A percentile compares a stretch with the other conserved stretches of the same genome.
These are phyloP conservation scores for Barnettozyma sucrosica DNA, from an alignment of 805 yeast species.

Conservation along the genomic window DNA sequence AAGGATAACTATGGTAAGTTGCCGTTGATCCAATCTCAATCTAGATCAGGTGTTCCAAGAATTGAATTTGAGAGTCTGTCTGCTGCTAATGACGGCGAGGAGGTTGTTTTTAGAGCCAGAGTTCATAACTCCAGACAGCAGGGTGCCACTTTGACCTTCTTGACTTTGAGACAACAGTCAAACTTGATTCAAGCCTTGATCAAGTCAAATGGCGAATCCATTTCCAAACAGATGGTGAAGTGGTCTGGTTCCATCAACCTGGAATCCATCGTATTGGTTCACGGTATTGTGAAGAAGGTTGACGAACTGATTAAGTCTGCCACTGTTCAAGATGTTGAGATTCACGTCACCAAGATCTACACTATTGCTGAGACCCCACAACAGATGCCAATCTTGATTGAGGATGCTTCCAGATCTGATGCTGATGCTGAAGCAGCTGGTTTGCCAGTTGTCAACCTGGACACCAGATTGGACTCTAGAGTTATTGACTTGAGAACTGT, in stretches of 20 bases:
- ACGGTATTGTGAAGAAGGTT: slow-evolving; percentile 78
- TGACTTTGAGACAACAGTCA: slow-evolving; percentile 88
- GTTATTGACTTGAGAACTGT: slow-evolving; percentile 95
- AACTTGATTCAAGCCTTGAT: slow-evolving; percentile 78
- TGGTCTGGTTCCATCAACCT: slow-evolving; percentile 84
- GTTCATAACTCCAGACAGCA: slow-evolving; percentile 90
- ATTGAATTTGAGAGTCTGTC: slow-evolving; percentile 49
- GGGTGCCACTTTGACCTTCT: slow-evolving; percentile 89
- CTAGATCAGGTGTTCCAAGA: slow-evolving; percentile 64
- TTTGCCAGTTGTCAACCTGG: slow-evolving; percentile 90
- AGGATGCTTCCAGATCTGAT: slow-evolving; percentile 94
- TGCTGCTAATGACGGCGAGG: slow-evolving; percentile 62
- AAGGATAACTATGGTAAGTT: slow-evolving; percentile 83
- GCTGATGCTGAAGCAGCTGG: slow-evolving; percentile 90
- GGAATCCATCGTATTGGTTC: slow-evolving; percentile 88
- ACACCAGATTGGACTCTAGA: slow-evolving; percentile 91
- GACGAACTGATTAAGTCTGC: slow-evolving; percentile 86
- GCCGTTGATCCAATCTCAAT: slow-evolving; percentile 76
- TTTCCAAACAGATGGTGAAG: slow-evolving; percentile 94
- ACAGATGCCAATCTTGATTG: slow-evolving; percentile 88
- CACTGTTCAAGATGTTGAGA: slow-evolving; percentile 86
- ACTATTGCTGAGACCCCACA: slow-evolving; percentile 85
- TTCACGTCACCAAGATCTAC: slow-evolving; percentile 66
- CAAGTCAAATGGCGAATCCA: slow-evolving; percentile 63
- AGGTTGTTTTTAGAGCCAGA: slow-evolving; percentile 87